Evolutionary conservation across 148 eudicot genomes (phyloP), one percentile per base, ranked within the genome.

Genomic region (Linanthus parryae): DNA sequence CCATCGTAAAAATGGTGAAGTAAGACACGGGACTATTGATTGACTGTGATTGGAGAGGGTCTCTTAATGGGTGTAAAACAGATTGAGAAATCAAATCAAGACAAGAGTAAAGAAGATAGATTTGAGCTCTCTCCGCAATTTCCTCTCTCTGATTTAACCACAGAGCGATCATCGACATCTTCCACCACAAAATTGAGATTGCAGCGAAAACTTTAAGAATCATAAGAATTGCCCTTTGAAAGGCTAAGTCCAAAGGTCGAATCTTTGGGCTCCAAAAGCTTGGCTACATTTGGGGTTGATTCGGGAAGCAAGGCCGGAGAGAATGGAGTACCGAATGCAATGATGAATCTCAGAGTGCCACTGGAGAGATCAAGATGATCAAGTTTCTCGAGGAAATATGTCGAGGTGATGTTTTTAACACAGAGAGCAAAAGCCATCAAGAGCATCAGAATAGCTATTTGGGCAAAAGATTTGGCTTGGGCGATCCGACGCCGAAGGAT

Each of bases 81-180:
- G 74, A 70, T 31, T 64, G 77, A 50, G 67, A 66, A 10, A 75
- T 15, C 53, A 79, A 49, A 4, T 79, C 80, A 11, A 73, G 76
- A 19, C 71, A 65, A 35, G 84, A 65, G 41, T 64, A 79, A 1
- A 44, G 42, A 27, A 71, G 44, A 16, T 64, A 71, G 37, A 48
- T 53, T 44, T 38, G n/a, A 9, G 76, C 84, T 22, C 71, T 57
- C 11, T 61, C 28, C 36, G 72, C 46, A 13, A 71, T 61, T 2
- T 43, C 41, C 35, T 44, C 12, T 30, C 74, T 77, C 35, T 68
- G 74, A 21, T 74, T 70, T 7, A 66, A 43, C 61, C 44, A 38
- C 29, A 60, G 34, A 34, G 68, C 72, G 53, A 79, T 37, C 4
- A 65, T 56, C 54, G 71, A 64, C 66, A 71, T 62, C n/a, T n/a